These are phyloP conservation scores for Aspergillus versicolor DNA, from an alignment of 2,329 filamentous ascomycete species.

Conservation along the genomic window DNA sequence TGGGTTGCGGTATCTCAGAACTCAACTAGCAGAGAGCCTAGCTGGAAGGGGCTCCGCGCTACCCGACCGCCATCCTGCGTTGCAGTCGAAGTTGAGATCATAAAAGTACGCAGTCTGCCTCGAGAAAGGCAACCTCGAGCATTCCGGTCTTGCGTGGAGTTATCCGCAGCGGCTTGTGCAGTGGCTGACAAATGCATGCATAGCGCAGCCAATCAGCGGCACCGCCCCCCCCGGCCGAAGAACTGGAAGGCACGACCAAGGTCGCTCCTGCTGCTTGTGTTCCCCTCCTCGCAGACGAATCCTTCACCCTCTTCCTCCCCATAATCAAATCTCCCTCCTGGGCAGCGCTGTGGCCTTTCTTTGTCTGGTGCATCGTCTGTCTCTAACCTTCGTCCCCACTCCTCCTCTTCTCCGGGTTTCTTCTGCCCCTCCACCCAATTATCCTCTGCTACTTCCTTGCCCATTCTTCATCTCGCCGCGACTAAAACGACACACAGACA, in stretches of 20 bases:
- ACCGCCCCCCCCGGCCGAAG: background rate
- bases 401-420: conserved; percentile 4
- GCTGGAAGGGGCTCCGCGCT: conserved; percentile 13
- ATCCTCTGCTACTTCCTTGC: conserved; percentile 11
- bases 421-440: conserved; percentile 15
- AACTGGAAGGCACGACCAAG: no score
- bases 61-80: conserved; percentile 15
- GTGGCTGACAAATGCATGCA: conserved; percentile 9
- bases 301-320: conserved; percentile 1
- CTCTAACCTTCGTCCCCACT: conserved; percentile 11
- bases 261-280: background rate
- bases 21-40: conserved; percentile 11
- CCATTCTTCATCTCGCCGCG: conserved; percentile 3
- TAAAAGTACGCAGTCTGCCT: background rate
- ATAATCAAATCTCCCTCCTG: conserved; percentile 4
- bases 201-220: conserved; percentile 13
- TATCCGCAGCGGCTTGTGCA: background rate
- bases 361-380: conserved; percentile 14
- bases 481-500: conserved; percentile 14
- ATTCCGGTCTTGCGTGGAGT: background rate
- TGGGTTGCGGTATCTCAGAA: conserved; percentile 1
- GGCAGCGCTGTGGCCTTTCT: conserved; percentile 8
- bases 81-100: background rate
- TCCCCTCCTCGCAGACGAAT: conserved; percentile 4
- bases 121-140: background rate